Base-by-base conservation (phyloP, 306 rosid species). In the Rubus idaeus region DNA sequence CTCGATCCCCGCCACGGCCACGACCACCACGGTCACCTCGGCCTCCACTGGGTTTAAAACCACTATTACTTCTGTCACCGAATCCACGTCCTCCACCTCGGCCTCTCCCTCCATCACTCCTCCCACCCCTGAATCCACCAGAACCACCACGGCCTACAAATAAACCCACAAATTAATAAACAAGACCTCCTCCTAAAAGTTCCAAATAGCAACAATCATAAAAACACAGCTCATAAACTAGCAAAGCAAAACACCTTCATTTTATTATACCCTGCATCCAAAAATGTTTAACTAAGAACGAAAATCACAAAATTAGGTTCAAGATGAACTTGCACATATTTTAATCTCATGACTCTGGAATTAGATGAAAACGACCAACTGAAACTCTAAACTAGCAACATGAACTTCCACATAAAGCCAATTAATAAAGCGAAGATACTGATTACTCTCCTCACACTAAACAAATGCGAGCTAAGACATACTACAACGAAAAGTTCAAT, bases 51-150 rank as follows among this genome's bases (percentile, higher is more conserved):
- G 70, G 46, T 3, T 75, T 75, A 35, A 75, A 75, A 5, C 80
- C 83, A 37, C 79, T 20, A 8, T 57, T 74, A 4, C 85, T 67
- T 40, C 90, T 69, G 35, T 83, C 79, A 9, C 85, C 80, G 8
- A 64, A 62, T 14, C 90, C 75, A 5, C 90, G 85, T 26, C 89
- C 44, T 2, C 85, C 86, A 3, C 88, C 26, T 44, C 75, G 46
- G 12, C 84, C 80, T 71, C 68, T 18, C 13, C 84, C 86, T 16
- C 85, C 79, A 77, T 78, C 80, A 17, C 85, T 82, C 18, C 88
- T 71, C 30, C 84, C 84, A 13, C 84, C 88, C 51, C 86, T 75
- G 74, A 81, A 85, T 46, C 88, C 84, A n/a, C 86, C 89, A 39
- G 68, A 70, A 7, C 87, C 89, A 40, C 85, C 84, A 26, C 83